phyloP scores from a whole-genome alignment of 192 early-diverging fungal genomes.

The Coemansia sp. region DNA sequence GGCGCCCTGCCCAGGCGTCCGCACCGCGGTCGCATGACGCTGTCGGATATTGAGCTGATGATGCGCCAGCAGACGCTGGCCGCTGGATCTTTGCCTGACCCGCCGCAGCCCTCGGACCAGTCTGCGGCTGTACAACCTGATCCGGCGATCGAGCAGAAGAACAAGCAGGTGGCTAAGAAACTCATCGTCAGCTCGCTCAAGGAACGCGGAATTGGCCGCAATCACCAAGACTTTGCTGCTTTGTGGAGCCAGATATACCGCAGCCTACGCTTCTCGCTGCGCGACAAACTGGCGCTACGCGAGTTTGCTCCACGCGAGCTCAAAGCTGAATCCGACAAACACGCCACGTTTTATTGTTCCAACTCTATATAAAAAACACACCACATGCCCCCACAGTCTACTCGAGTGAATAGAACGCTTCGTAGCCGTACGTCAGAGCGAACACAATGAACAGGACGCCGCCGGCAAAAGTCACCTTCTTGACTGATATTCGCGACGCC shows the following conservation, averaged over 20 bases:
- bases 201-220: conserved; percentile 34
- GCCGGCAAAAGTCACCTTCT: conserved; percentile 81
- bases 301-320: conserved; percentile 26
- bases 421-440: conserved; percentile 69
- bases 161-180: conserved; percentile 49
- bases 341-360: conserved; percentile 37
- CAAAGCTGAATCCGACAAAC: conserved; percentile 41
- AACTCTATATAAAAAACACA: neutral
- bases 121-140: neutral
- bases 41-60: conserved; percentile 33
- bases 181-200: conserved; percentile 48
- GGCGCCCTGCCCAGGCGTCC: neutral
- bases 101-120: neutral
- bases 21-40: conserved; percentile 29
- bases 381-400: too few relatives aligned
- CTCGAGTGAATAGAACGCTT: conserved; percentile 21
- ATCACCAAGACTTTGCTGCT: conserved; percentile 44
- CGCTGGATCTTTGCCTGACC: too few relatives aligned
- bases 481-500: conserved; percentile 81
- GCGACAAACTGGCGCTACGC: conserved; percentile 22
- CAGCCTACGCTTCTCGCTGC: conserved; percentile 50
- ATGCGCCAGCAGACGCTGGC: conserved; percentile 8
- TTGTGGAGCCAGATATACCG: conserved; percentile 53
- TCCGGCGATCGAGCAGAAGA: conserved; percentile 22
- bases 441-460: conserved; percentile 88